Percentiles rank a stretch among this genome's conserved stretches.
phyloP scores from a whole-genome alignment of 352 stramenopile species.

The Pythium brachiatum region DNA sequence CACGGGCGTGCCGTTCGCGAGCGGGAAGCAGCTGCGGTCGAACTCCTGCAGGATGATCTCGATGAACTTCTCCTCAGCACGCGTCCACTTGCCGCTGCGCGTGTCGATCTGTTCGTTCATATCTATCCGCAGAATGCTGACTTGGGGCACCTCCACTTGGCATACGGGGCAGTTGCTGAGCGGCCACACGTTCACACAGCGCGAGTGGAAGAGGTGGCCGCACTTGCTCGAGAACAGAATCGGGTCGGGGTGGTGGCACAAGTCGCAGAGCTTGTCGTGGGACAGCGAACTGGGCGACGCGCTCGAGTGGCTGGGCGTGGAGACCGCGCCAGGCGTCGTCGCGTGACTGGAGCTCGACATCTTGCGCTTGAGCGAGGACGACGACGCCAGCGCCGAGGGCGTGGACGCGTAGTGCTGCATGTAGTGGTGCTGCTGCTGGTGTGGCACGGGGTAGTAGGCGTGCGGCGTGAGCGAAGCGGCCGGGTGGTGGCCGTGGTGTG shows the following conservation, averaged over 20 bases:
- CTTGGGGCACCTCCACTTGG: conserved; percentile 44
- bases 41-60: conserved; percentile 82
- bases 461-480: conserved; percentile 20
- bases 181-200: conserved; percentile 79
- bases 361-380: conserved; percentile 43
- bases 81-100: conserved; percentile 84
- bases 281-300: conserved; percentile 16
- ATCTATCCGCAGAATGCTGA: conserved; percentile 67
- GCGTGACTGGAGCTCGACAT: conserved; percentile 22
- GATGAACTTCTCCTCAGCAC: conserved; percentile 84
- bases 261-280: conserved; percentile 57
- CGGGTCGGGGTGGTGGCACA: conserved; percentile 79
- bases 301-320: conserved; percentile 3
- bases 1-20: conserved; percentile 82
- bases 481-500: conserved; percentile 21
- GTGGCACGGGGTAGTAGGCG: conserved; percentile 22
- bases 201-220: conserved; percentile 84
- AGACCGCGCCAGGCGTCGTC: conserved; percentile 13
- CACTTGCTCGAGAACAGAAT: conserved; percentile 69
- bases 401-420: conserved; percentile 31
- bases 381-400: conserved; percentile 25
- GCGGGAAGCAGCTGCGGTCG: conserved; percentile 64
- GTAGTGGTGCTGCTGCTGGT: conserved; percentile 25
- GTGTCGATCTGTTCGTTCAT: conserved; percentile 70
- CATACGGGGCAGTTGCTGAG: conserved; percentile 64